Evolutionary conservation across 2,329 filamentous ascomycete species (phyloP), one percentile per base, ranked within the genome.

Genomic region (Cadophora sp.): DNA sequence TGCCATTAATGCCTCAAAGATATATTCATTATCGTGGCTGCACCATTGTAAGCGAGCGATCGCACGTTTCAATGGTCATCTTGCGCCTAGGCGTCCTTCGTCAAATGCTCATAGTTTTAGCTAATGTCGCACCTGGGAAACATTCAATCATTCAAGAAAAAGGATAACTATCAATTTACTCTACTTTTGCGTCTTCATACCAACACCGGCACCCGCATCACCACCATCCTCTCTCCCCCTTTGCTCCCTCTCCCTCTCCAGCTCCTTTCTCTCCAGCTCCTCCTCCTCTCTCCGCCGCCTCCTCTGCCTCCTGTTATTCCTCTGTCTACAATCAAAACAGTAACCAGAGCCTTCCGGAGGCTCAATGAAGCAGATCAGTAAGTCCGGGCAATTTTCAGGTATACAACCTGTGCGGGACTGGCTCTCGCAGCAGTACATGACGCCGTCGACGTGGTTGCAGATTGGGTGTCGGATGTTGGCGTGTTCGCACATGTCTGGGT

Each of bases 351-450:
- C 37, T 19, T 61, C 43, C 12, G 34, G 58, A 24, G 58, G 58
- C 8, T 61, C 58, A 9, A 61, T 14, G n/a, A 61, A 61, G 26
- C 37, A 46, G 26, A 61, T 48, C 12, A 61, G 24, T 0, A 46
- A 12, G 3, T 26, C 5, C 4, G 58, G 58, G 22, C 58, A 61
- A n/a, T 61, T n/a, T 29, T 61, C 58, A 1, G 58, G 58, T 12
- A 29, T 31, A 24, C 22, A 61, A 19, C 26, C 24, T 8, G 40
- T 24, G 1, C 19, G 37, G 0, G 58, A 61, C 48, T 61, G 37
- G 11, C 12, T 3, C 16, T 61, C 58, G 37, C 58, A 61, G 58
- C 58, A 61, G 37, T 48, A 61, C 58, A 61, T 61, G 9, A 48
- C 40, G 24, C 58, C 58, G 9, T 37, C 43, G 16, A 48, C 24